Evolutionary conservation across 75 land plant species (phyloP).

Genomic region (Picea sitchensis): DNA sequence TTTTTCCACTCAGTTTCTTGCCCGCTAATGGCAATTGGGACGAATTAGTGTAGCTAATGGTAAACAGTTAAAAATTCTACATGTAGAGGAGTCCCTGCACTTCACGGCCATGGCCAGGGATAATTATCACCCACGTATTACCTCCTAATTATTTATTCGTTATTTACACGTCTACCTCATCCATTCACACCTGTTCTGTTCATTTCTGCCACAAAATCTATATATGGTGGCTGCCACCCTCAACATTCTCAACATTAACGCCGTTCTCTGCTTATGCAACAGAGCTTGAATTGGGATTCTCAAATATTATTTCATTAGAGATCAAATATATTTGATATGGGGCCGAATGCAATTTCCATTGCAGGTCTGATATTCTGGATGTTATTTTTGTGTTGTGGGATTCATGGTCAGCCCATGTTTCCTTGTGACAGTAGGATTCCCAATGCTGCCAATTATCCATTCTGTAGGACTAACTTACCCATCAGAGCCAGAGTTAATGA

Average conservation of each 20-base stretch:
- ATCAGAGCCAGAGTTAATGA: constrained; percentile 44
- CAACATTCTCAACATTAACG: not conserved
- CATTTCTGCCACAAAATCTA: not conserved
- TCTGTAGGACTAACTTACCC: constrained; percentile 37
- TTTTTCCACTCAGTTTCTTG: too few species aligned
- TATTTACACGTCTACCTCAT: too few species aligned
- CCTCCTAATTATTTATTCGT: too few species aligned
- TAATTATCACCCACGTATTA: too few species aligned
- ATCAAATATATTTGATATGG: not conserved
- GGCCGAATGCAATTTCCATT: not conserved
- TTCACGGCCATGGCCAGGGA: too few species aligned
- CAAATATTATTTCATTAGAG: not conserved
- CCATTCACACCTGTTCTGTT: too few species aligned
- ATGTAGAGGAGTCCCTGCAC: too few species aligned
- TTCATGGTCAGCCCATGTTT: constrained; percentile 27
- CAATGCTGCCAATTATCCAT: constrained; percentile 25
- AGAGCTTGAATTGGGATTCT: not conserved
- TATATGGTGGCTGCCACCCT: constrained; percentile 7
- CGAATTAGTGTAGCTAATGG: too few species aligned
- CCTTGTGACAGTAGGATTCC: constrained; percentile 35
- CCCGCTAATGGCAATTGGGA: too few species aligned
- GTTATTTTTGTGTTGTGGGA: not conserved
- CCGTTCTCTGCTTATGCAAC: not conserved
- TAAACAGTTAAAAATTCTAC: too few species aligned
- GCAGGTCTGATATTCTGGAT: not conserved